A percentile compares a stretch with the other conserved stretches of the same genome.
Conservation (phyloP, 768 basidiomycete species). For the Boletellus ananiceps region DNA sequence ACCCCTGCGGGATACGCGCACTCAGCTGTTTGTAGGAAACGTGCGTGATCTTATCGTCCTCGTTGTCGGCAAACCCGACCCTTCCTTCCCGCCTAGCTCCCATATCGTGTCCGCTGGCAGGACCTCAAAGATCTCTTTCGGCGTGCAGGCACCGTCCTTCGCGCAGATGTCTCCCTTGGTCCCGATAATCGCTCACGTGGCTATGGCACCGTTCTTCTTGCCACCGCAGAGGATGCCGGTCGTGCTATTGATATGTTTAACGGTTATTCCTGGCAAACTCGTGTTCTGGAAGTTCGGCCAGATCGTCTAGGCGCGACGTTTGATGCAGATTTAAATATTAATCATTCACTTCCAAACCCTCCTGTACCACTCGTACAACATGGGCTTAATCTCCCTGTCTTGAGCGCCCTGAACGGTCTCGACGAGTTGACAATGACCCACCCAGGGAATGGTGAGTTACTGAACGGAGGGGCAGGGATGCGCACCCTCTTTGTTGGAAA, state of each 20-base stretch:
- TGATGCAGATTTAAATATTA: conserved; percentile 21
- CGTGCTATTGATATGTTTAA: conserved; percentile 95
- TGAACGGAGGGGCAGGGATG: conserved; percentile 30
- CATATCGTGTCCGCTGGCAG: conserved; percentile 97
- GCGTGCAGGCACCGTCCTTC: conserved; percentile 84
- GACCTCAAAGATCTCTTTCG: conserved; percentile 98
- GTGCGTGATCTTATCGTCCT: conserved; percentile 43
- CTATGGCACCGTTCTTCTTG: conserved; percentile 91
- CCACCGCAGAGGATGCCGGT: conserved; percentile 90
- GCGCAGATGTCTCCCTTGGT: conserved; percentile 73
- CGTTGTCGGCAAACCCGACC: neutral
- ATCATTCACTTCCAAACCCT: conserved; percentile 8
- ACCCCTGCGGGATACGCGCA: conserved; percentile 75
- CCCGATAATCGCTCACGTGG: conserved; percentile 92
- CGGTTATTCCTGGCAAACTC: conserved; percentile 95
- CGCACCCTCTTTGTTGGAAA: conserved; percentile 85
- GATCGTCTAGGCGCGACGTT: conserved; percentile 56
- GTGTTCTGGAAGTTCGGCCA: conserved; percentile 85
- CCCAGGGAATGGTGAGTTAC: conserved; percentile 19
- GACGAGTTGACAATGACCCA: conserved; percentile 16
- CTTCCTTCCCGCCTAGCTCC: conserved; percentile 55
- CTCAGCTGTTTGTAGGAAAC: conserved; percentile 95
- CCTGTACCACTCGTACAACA: conserved; percentile 20
- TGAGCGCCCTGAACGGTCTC: conserved; percentile 12
- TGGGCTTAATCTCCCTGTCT: conserved; percentile 11